These are phyloP conservation scores for Hansenula lynferdii DNA, from an alignment of 1,139 yeast species.

Conservation along the genomic window DNA sequence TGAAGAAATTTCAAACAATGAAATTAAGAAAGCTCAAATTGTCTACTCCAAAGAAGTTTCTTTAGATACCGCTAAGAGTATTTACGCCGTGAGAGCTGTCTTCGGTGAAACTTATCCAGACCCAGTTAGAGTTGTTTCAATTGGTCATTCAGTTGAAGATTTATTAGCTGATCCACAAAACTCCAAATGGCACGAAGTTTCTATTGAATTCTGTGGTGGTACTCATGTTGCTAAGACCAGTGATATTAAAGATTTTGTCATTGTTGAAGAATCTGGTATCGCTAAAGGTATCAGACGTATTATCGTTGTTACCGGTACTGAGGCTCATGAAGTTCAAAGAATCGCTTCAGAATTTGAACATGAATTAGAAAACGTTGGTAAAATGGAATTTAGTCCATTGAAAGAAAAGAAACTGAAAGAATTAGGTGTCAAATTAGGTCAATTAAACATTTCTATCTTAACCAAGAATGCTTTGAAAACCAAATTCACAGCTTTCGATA, in stretches of 20 bases:
- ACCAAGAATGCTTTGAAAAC: conserved; percentile 73
- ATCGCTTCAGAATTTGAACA: conserved; percentile 67
- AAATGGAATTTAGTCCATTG: conserved; percentile 55
- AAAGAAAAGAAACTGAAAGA: conserved; percentile 82
- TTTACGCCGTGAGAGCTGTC: conserved; percentile 90
- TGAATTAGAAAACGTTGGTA: conserved; percentile 52
- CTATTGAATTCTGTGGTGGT: conserved; percentile 98
- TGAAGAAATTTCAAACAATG: conserved; percentile 68
- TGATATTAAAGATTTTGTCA: conserved; percentile 86
- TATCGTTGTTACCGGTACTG: conserved; percentile 92
- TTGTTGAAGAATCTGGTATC: conserved; percentile 93
- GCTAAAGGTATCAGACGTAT: conserved; percentile 98
- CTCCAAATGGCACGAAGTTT: conserved; percentile 67
- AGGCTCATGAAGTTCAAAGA: conserved; percentile 86
- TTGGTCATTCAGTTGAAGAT: conserved; percentile 87
- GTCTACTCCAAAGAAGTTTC: conserved; percentile 85
- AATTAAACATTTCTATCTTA: conserved; percentile 75
- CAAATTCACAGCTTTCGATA: conserved; percentile 74
- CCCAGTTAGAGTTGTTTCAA: conserved; percentile 96
- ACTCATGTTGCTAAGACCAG: conserved; percentile 92
- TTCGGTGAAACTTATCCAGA: conserved; percentile 99
- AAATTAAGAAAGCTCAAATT: conserved; percentile 61
- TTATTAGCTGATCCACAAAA: conserved; percentile 65
- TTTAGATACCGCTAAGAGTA: conserved; percentile 64
- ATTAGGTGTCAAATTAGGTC: conserved; percentile 78